Percentiles rank a stretch among this genome's conserved stretches.
Evolutionary conservation across 495 filamentous ascomycete genomes (phyloP).

Genomic region (Xylaria curta): DNA sequence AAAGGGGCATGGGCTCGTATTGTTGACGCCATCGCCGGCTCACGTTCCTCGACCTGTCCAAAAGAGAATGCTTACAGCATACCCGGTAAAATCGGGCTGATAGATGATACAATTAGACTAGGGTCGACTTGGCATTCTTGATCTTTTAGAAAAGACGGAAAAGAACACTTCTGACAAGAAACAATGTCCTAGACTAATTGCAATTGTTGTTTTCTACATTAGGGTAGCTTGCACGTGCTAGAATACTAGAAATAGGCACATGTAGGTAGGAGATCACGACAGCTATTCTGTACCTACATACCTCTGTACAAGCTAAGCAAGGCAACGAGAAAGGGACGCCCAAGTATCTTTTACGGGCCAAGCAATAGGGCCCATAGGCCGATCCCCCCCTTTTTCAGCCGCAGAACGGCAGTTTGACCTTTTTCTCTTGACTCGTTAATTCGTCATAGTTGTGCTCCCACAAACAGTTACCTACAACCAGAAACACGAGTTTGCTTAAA

Average conservation of each 20-base stretch:
- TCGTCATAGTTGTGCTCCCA: slow-evolving; percentile 19
- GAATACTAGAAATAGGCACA: not conserved
- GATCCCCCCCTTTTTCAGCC: slow-evolving; percentile 14
- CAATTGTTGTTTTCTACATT: slow-evolving; percentile 1
- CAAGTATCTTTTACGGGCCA: slow-evolving; percentile 3
- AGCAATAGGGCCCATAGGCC: not conserved
- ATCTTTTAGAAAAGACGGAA: not conserved
- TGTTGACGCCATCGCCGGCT: slow-evolving; percentile 18
- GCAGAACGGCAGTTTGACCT: slow-evolving; percentile 9
- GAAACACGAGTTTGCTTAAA: not conserved
- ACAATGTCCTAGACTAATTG: not conserved
- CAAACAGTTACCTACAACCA: not conserved
- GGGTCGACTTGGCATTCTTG: not conserved
- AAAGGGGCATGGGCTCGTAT: slow-evolving; percentile 19
- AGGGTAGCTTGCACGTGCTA: slow-evolving; percentile 16
- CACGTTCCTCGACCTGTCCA: slow-evolving; percentile 19
- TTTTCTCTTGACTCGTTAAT: slow-evolving; percentile 19
- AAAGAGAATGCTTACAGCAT: slow-evolving; percentile 1
- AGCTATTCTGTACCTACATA: not conserved
- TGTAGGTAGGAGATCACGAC: not conserved
- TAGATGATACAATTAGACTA: not conserved
- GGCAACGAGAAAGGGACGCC: not conserved
- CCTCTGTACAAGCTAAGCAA: not conserved
- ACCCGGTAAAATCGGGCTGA: not conserved
- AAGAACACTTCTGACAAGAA: not conserved